Base-by-base conservation (phyloP, 2,329 filamentous ascomycete genomes). In the Dactylellina cionopaga region DNA sequence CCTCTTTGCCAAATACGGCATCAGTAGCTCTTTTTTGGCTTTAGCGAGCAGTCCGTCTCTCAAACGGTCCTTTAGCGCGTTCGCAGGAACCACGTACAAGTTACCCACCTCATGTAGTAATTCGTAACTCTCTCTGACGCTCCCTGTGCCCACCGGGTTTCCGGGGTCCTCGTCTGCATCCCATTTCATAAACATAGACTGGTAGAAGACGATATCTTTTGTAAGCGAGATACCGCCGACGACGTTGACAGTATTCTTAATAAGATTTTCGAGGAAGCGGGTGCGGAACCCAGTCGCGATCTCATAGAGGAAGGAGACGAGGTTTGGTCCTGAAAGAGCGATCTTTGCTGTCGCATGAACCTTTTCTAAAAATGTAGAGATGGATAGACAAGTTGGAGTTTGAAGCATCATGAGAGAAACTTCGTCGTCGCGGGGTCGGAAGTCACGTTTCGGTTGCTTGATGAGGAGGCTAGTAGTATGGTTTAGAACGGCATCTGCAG, bases 191-290 rank as follows among this genome's bases (percentile, higher is more conserved):
- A 99, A 85, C 9, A 96, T 87, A 72, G 93, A 90, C 6, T 91
- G 90, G 80, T 99, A 99, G 79, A 92, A 92, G 33, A 92, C 92
- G 80, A 98, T 93, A 79, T 99, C 95, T 82, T 98, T 96, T 33
- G 90, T 94, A 24, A 98, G 92, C 87, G 97, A 95, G 47, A 99
- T 86, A 1, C 92, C 95, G 73, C 95, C 95, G 0, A 94, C 93
- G 39, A 93, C 92, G 76, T 92, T 96, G 75, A 99, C 92, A 72
- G 90, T 88, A 82, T 96, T 99, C 78, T 92, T 92, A 78, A 96
- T 95, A 82, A 98, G 92, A 81, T 99, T 95, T 74, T 95, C 91
- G 74, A 99, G 88, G 3, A 99, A 85, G 7, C 96, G 86, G 52
- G 85, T 83, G 75, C 93, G 89, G 33, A 96, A 84, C 7, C 90